Percentiles rank a stretch among this genome's conserved stretches.
Conservation (phyloP, 176 grass and related monocot species). For the Lolium rigidum region DNA sequence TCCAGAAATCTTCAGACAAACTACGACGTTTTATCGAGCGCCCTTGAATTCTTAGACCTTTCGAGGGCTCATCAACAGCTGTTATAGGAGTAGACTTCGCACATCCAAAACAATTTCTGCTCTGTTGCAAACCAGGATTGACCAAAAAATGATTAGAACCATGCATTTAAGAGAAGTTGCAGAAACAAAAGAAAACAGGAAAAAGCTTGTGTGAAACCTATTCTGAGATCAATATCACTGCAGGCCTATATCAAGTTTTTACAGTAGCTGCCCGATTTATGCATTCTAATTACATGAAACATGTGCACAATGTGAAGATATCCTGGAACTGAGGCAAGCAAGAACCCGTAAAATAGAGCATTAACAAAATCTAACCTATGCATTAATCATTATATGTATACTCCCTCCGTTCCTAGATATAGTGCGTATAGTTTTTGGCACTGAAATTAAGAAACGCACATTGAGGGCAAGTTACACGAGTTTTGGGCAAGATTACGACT, state of each 20-base stretch:
- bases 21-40: constrained; percentile 58
- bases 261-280: background rate
- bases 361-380: background rate
- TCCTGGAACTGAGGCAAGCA: background rate
- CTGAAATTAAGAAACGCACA: too few relatives aligned
- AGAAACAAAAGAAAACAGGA: background rate
- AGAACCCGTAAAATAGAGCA: background rate
- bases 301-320: background rate
- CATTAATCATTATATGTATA: background rate
- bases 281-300: background rate
- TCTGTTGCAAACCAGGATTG: constrained; percentile 90
- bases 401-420: too few relatives aligned
- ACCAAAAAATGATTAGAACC: constrained; percentile 62
- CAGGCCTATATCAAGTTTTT: constrained; percentile 18
- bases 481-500: too few relatives aligned
- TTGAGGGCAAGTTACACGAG: too few relatives aligned
- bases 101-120: constrained; percentile 97
- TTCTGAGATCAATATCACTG: background rate
- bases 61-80: constrained; percentile 93
- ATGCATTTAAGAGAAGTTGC: constrained; percentile 3
- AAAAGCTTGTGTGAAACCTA: constrained; percentile 4
- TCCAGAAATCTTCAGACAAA: constrained; percentile 92
- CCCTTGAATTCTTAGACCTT: constrained; percentile 93
- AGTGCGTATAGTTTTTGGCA: too few relatives aligned
- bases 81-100: constrained; percentile 77